Evolutionary conservation across 1,284 basidiomycete species (phyloP), one percentile per base, ranked within the genome.

Genomic region (Leccinum griseonigrum): DNA sequence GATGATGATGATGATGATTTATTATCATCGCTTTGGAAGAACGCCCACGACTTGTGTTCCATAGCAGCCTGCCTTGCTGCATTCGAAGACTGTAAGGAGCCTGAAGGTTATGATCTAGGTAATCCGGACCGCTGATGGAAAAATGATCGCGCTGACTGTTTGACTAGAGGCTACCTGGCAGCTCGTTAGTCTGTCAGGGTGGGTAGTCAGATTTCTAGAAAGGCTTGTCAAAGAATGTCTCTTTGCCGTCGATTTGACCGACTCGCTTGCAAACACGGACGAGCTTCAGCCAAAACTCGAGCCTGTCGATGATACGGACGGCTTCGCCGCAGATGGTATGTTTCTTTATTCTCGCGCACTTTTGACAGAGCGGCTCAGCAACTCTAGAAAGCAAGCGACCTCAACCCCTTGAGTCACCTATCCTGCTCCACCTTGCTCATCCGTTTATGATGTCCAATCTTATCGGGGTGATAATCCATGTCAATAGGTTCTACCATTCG

Each of bases 51-150:
- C 62, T 80, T 90, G 53, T 85, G 83, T 65, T 87, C 88, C 11
- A 62, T 92, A 16, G 72, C 76, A 22, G 82, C 86, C 0, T 85
- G 82, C 63, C 82, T 83, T 65, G 74, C 74, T 28, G 87, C 86
- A 3, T 91, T 92, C 63, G 83, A 85, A 62, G 82, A 85, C 63
- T 90, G 86, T 64, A 79, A 75, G 63, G 86, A 88, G n/a, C 79
- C 77, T 5, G 80, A 82, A 56, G 77, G 71, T n/a, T 89, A 88
- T 67, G 87, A 90, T 68, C 73, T 87, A 8, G 81, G 87, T 86
- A 70, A 50, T 59, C 69, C 61, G 26, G 14, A 16, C 26, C 62
- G n/a, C 58, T 52, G 7, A 4, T 31, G 50, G 31, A 56, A 40
- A 22, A 57, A 48, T 6, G 36, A 56, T 57, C 18, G 16, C 14